Percentiles rank a stretch among this genome's conserved stretches.
Evolutionary conservation across 2,329 filamentous ascomycete genomes (phyloP).

Genomic region (Aureobasidium namibiae): DNA sequence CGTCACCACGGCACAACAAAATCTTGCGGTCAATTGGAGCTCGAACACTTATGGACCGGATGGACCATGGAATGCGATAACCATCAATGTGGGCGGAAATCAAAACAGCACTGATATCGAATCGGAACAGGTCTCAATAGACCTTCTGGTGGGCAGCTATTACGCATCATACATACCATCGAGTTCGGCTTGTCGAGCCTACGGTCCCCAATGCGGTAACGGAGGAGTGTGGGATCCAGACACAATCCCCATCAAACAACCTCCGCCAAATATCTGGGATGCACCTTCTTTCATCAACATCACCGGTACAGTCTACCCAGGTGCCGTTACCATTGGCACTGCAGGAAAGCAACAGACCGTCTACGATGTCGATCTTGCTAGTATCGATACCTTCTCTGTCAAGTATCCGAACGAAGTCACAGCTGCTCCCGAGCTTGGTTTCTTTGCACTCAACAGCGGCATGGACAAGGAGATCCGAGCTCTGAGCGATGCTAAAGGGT

Average conservation of each 20-base stretch:
- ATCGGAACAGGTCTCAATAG: background rate
- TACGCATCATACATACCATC: background rate
- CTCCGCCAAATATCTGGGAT: background rate
- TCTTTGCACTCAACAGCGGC: constrained; percentile 2
- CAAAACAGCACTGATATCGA: background rate
- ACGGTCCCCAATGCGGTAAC: background rate
- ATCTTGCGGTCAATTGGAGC: background rate
- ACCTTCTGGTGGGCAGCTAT: background rate
- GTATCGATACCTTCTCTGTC: background rate
- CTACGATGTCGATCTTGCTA: background rate
- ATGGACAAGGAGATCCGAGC: background rate
- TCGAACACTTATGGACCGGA: background rate
- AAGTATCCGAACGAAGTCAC: background rate
- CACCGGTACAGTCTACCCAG: background rate
- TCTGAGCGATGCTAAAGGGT: background rate
- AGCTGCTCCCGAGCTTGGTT: constrained; percentile 8
- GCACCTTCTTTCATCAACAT: background rate
- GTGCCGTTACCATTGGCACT: background rate
- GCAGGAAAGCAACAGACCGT: background rate
- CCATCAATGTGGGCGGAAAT: background rate
- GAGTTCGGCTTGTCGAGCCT: background rate
- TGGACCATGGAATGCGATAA: constrained; percentile 5
- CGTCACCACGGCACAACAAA: background rate
- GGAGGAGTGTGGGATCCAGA: background rate
- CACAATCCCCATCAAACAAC: background rate